phyloP scores from a whole-genome alignment of 768 basidiomycete genomes.

The Rhodotorula diobovata region DNA sequence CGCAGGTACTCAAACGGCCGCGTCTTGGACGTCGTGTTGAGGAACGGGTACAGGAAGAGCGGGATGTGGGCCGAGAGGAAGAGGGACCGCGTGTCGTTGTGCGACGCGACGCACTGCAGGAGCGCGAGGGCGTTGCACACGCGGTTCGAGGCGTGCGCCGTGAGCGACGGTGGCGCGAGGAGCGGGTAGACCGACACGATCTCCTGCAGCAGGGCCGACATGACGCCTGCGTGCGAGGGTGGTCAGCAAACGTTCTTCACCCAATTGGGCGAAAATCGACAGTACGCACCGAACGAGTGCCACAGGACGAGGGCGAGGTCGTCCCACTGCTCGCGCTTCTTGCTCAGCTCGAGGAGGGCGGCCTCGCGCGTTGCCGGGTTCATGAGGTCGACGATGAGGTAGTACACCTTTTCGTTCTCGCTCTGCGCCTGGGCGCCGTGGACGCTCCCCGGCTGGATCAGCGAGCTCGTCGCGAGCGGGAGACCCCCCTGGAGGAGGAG shows the following conservation, averaged over 20 bases:
- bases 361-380: constrained; percentile 67
- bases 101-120: constrained; percentile 95
- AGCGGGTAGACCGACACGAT: constrained; percentile 97
- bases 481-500: constrained; percentile 26
- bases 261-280: background rate
- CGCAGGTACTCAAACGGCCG: constrained; percentile 99
- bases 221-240: constrained; percentile 62
- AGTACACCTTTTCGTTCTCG: constrained; percentile 80
- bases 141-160: constrained; percentile 94
- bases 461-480: constrained; percentile 27
- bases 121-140: constrained; percentile 98
- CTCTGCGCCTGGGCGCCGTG: constrained; percentile 30
- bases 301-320: constrained; percentile 94
- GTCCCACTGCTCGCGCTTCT: constrained; percentile 98
- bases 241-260: background rate
- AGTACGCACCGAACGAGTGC: constrained; percentile 87
- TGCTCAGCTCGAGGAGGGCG: constrained; percentile 90
- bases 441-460: constrained; percentile 39
- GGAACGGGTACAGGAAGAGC: constrained; percentile 88
- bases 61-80: constrained; percentile 95
- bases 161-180: constrained; percentile 88
- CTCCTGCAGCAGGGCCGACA: constrained; percentile 94
- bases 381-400: constrained; percentile 74
- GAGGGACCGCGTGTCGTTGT: constrained; percentile 88
- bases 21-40: constrained; percentile 98